Percentiles rank a stretch among this genome's conserved stretches.
Evolutionary conservation across 805 yeast genomes (phyloP).

Genomic region (Jamesozyma lodderae): DNA sequence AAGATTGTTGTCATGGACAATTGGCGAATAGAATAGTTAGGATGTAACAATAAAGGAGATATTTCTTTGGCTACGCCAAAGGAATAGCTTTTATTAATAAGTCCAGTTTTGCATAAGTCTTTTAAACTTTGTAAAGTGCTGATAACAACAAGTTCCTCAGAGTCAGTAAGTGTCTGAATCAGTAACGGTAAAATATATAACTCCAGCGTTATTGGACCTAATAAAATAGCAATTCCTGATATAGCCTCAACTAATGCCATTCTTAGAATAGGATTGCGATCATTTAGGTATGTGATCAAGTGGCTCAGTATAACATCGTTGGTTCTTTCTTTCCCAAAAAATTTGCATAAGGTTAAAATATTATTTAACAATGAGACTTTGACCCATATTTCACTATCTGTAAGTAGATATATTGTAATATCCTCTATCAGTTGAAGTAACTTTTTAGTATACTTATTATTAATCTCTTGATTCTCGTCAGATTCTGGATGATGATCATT

Average conservation of each 20-base stretch:
- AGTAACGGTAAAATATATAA: constrained; percentile 81
- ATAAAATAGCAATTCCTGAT: constrained; percentile 63
- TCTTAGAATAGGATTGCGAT: constrained; percentile 56
- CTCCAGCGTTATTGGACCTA: constrained; percentile 76
- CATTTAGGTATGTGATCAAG: constrained; percentile 83
- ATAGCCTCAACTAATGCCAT: constrained; percentile 64
- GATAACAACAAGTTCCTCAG: constrained; percentile 73
- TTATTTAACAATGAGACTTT: constrained; percentile 60
- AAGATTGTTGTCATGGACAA: constrained; percentile 53
- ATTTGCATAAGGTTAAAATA: constrained; percentile 68
- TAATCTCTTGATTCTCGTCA: constrained; percentile 15
- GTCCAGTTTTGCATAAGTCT: constrained; percentile 47
- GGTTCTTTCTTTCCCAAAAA: constrained; percentile 79
- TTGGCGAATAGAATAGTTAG: constrained; percentile 78
- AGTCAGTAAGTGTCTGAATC: constrained; percentile 73
- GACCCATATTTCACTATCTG: constrained; percentile 60
- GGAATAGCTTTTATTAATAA: constrained; percentile 41
- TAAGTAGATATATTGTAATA: constrained; percentile 53
- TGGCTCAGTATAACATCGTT: constrained; percentile 86
- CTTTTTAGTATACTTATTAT: constrained; percentile 17
- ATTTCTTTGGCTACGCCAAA: constrained; percentile 48
- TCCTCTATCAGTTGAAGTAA: constrained; percentile 44
- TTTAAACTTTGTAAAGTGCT: constrained; percentile 54
- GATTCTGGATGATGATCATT: constrained; percentile 3
- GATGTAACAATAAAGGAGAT: constrained; percentile 63